A percentile compares a stretch with the other conserved stretches of the same genome.
Evolutionary conservation across 2,329 filamentous ascomycete genomes (phyloP).

Genomic region (Cercospora sojina): DNA sequence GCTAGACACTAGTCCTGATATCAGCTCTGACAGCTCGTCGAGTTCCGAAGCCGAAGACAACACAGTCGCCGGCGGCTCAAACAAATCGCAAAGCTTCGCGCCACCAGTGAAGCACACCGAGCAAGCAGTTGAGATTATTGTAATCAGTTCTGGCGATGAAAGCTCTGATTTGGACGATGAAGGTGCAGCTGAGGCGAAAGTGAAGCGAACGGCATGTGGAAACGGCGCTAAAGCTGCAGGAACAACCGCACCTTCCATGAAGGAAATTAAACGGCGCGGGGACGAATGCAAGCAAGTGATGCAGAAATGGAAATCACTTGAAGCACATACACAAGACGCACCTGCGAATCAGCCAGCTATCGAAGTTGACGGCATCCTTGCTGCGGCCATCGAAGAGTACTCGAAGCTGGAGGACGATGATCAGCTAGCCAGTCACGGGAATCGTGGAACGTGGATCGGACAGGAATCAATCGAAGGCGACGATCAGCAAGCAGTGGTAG

Average conservation of each 20-base stretch:
- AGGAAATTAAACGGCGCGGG: background rate
- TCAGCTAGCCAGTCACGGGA: background rate
- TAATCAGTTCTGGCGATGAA: conserved; percentile 3
- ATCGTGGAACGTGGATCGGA: background rate
- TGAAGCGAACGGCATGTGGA: background rate
- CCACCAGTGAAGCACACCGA: background rate
- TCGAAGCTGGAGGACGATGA: background rate
- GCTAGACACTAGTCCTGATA: background rate
- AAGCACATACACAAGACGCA: background rate
- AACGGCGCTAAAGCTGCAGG: background rate
- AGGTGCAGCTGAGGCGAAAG: background rate
- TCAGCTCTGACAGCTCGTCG: background rate
- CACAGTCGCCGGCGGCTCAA: no score
- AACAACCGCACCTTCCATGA: background rate
- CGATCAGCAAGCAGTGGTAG: background rate
- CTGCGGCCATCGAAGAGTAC: background rate
- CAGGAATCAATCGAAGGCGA: background rate
- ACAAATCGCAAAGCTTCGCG: background rate
- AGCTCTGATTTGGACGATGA: background rate
- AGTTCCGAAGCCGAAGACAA: background rate
- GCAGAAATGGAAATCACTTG: background rate
- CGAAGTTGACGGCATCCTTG: background rate
- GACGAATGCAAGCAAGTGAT: background rate
- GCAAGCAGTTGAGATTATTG: conserved; percentile 4
- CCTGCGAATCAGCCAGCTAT: background rate